A percentile compares a stretch with the other conserved stretches of the same genome.
phyloP scores from a whole-genome alignment of 2,329 filamentous ascomycete species.

The Fusarium fujikuroi region DNA sequence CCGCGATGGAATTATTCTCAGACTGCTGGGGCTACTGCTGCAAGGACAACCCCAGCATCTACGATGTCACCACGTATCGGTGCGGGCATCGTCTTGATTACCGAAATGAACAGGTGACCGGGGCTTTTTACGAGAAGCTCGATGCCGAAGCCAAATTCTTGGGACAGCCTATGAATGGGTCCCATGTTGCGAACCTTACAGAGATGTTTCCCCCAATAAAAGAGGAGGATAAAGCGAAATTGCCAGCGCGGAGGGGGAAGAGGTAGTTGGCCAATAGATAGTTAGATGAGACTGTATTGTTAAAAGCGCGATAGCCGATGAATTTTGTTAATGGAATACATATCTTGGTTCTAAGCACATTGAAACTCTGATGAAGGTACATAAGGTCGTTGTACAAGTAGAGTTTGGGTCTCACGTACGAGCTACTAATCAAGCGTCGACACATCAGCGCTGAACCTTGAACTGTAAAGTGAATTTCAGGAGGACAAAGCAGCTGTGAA shows the following conservation, averaged over 20 bases:
- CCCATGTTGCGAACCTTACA: neutral
- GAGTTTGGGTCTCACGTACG: neutral
- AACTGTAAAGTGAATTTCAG: neutral
- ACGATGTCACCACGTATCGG: neutral
- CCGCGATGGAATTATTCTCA: neutral
- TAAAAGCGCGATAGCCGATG: neutral
- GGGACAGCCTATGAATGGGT: neutral
- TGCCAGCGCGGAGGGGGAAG: neutral
- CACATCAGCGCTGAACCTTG: rapidly evolving
- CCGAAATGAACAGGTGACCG: neutral
- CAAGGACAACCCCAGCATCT: neutral
- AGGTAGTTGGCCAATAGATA: neutral
- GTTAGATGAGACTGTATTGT: neutral
- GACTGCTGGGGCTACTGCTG: slow-evolving; percentile 1
- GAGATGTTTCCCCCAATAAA: neutral
- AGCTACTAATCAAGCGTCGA: neutral
- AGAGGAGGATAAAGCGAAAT: neutral
- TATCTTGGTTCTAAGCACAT: neutral
- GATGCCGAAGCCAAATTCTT: neutral
- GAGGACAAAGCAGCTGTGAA: rapidly evolving
- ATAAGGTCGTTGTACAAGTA: neutral
- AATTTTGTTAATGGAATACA: too few relatives aligned
- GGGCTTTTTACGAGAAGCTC: neutral
- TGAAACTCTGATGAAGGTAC: too few relatives aligned
- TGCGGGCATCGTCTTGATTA: neutral